Percentiles rank a stretch among this genome's conserved stretches.
Conservation (phyloP, 768 basidiomycete species). For the Gelatoporia subvermispora region DNA sequence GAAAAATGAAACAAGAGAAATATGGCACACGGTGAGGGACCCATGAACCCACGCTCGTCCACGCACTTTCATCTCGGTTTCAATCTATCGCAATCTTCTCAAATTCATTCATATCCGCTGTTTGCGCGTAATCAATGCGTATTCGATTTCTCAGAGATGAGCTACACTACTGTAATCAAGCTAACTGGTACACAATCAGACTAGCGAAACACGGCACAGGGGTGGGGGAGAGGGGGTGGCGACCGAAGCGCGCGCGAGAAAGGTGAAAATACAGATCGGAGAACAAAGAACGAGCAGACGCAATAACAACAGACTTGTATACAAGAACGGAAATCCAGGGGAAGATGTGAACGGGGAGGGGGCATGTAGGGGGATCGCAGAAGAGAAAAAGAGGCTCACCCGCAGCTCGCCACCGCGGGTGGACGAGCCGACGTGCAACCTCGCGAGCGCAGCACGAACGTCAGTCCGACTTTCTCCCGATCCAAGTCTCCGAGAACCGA, state of each 20-base stretch:
- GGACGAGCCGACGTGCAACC: not conserved
- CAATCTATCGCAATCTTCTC: too few species aligned
- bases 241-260: not conserved
- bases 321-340: not conserved
- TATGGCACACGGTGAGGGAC: not conserved
- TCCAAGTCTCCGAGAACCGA: not conserved
- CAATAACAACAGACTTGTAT: not conserved
- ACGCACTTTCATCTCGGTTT: not conserved
- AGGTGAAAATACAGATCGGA: not conserved
- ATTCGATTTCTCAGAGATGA: not conserved
- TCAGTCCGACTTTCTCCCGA: not conserved
- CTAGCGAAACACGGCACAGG: not conserved
- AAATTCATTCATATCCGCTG: not conserved
- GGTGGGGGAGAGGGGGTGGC: not conserved
- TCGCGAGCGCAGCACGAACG: not conserved
- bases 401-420: not conserved
- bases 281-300: not conserved
- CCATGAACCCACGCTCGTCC: not conserved
- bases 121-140: not conserved
- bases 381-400: not conserved
- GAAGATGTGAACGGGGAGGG: not conserved
- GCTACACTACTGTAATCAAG: not conserved
- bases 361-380: too few species aligned
- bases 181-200: conserved; percentile 1
- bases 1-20: too few species aligned